Evolutionary conservation across 169 alveolate species (phyloP).

Genomic region (Eimeria praecox): DNA sequence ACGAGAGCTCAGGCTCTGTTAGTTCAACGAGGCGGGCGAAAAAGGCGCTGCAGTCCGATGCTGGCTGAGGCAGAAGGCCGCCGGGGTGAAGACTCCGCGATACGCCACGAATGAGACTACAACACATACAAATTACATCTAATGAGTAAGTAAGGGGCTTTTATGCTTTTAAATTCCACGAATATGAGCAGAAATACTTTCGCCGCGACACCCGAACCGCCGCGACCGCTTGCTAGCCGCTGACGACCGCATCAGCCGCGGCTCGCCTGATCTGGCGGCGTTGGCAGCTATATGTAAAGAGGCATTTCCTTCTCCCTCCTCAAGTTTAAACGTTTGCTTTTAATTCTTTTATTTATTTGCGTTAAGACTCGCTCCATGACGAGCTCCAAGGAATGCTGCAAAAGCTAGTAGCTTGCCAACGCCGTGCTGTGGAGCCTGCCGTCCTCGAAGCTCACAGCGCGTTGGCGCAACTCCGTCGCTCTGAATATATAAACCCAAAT

Average conservation of each 20-base stretch:
- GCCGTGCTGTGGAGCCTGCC: not conserved
- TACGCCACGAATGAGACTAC: not conserved
- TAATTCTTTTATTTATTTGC: not conserved
- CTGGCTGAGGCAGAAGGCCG: slow-evolving; percentile 21
- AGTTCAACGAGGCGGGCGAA: not conserved
- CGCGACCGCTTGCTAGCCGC: slow-evolving; percentile 52
- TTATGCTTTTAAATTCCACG: not conserved
- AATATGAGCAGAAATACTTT: not conserved
- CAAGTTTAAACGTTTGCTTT: no score
- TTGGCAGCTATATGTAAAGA: not conserved
- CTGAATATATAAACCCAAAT: no score
- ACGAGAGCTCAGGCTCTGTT: not conserved
- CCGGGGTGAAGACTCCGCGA: not conserved
- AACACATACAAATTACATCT: not conserved
- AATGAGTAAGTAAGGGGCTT: not conserved
- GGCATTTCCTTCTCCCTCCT: not conserved
- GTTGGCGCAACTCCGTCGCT: not conserved
- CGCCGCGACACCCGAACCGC: not conserved
- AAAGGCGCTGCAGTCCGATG: slow-evolving; percentile 36
- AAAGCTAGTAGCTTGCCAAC: not conserved
- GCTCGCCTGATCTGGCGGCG: slow-evolving; percentile 45
- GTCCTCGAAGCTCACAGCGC: not conserved
- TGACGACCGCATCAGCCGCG: slow-evolving; percentile 24
- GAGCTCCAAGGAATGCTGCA: not conserved
- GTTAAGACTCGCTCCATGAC: no score